Evolutionary conservation across 1,284 basidiomycete species (phyloP), one percentile per base, ranked within the genome.

Genomic region (Ceratobasidium theobromae): DNA sequence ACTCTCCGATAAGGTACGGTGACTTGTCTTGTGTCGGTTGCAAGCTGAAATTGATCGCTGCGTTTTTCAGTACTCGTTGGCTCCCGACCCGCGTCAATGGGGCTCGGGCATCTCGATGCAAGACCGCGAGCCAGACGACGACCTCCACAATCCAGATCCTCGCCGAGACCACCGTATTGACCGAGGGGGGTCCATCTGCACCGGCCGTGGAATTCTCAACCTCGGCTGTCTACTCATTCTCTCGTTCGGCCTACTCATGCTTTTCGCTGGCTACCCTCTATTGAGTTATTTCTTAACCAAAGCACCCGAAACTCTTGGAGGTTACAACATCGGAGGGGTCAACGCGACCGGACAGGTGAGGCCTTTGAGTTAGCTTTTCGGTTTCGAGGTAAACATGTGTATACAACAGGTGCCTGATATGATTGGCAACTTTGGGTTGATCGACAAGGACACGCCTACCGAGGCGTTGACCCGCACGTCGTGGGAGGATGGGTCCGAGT

Each of bases 361-460:
- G 3, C 68, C 30, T 73, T 79, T 52, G 75, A 76, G 72, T 74
- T 68, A 52, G 11, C 65, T 38, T 38, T 57, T 68, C 6, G 72
- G 75, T 38, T 78, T 79, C 16, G 71, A 73, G 23, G 72, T 79
- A 33, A 52, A 41, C 30, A 65, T 45, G 67, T 76, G 77, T 75
- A 53, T 38, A 49, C 43, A 40, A 16, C 80, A 81, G 69, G 79
- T 92, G 23, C 84, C 89, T 23, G 76, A 76, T 9, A 85, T 94
- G 51, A 67, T 75, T 2, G 85, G 87, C 3, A 84, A 84, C 72
- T 86, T 84, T 72, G 85, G 84, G 2, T 77, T 93, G 62, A 87
- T 95, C 70, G 93, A 95, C 75, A 64, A 78, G 4, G 86, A 90
- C 66, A 95, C 93, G 0, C 79, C 78, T 80, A 83, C 35, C 76